A percentile compares a stretch with the other conserved stretches of the same genome.
These are phyloP conservation scores for Fusarium duplospermum DNA, from an alignment of 2,329 filamentous ascomycete genomes.

Conservation along the genomic window DNA sequence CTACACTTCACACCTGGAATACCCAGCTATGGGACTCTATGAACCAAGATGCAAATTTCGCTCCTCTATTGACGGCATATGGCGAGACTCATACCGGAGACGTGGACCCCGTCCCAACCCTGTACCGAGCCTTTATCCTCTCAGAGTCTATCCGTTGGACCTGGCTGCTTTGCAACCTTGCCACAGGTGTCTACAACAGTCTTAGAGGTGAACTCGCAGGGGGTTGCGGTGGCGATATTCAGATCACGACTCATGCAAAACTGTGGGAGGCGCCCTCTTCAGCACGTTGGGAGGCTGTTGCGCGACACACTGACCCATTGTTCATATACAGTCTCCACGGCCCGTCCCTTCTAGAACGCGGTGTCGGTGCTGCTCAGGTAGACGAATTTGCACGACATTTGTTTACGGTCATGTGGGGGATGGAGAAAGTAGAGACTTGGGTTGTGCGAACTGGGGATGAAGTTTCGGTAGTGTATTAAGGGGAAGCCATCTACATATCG, in stretches of 20 bases:
- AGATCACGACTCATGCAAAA: background rate
- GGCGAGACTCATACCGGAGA: background rate
- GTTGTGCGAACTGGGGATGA: background rate
- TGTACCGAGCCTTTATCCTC: background rate
- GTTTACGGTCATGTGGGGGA: conserved; percentile 13
- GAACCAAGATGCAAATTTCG: background rate
- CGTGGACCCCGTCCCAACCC: background rate
- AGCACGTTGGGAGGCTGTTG: background rate
- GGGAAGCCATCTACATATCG: background rate
- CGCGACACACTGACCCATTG: background rate
- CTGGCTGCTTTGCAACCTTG: background rate
- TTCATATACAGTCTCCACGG: conserved; percentile 9
- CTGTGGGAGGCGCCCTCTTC: background rate
- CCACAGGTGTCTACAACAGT: background rate
- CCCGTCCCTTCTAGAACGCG: background rate
- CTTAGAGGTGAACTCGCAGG: background rate
- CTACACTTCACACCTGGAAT: background rate
- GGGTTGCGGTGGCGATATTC: background rate
- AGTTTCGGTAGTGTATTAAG: background rate
- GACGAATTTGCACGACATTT: conserved; percentile 13
- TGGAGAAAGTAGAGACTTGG: conserved; percentile 7
- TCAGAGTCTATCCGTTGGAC: background rate
- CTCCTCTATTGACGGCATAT: background rate
- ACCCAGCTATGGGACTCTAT: background rate
- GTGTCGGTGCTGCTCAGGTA: background rate